phyloP scores from a whole-genome alignment of 306 rosid genomes.

The Glycine latifolia region DNA sequence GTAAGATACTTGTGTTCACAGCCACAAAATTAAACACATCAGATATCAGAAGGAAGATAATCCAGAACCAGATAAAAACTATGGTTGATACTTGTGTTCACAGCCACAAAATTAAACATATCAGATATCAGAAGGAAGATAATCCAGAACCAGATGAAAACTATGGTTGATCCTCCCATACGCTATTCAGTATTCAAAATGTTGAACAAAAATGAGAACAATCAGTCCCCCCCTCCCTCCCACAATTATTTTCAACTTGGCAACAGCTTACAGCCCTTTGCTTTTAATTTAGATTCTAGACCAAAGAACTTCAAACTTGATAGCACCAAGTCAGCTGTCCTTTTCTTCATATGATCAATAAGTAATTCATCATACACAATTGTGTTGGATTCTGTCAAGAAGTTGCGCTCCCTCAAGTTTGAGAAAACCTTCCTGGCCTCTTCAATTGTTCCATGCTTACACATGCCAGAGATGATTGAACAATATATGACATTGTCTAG shows the following conservation, averaged over 20 bases:
- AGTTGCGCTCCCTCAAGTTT: conserved; percentile 60
- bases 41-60: no score
- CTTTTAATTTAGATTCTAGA: conserved; percentile 80
- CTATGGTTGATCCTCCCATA: neutral
- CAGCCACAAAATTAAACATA: no score
- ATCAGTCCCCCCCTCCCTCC: neutral
- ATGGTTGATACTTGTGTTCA: neutral
- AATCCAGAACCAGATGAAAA: no score
- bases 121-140: no score
- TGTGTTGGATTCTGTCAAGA: conserved; percentile 71
- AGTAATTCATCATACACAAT: conserved; percentile 78
- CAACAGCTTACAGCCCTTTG: conserved; percentile 66
- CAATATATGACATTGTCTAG: conserved; percentile 57
- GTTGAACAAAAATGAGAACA: conserved; percentile 6
- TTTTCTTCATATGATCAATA: conserved; percentile 84
- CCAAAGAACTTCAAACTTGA: conserved; percentile 84
- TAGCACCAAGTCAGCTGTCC: conserved; percentile 77
- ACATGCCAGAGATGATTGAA: conserved; percentile 80
- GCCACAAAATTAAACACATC: no score
- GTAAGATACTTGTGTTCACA: neutral
- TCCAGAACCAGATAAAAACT: no score
- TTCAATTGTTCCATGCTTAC: conserved; percentile 76
- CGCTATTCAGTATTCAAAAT: conserved; percentile 25
- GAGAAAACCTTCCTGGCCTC: conserved; percentile 83
- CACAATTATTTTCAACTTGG: conserved; percentile 54